Evolutionary conservation across 2,329 filamentous ascomycete genomes (phyloP).

Genomic region (Ascochyta fabae): DNA sequence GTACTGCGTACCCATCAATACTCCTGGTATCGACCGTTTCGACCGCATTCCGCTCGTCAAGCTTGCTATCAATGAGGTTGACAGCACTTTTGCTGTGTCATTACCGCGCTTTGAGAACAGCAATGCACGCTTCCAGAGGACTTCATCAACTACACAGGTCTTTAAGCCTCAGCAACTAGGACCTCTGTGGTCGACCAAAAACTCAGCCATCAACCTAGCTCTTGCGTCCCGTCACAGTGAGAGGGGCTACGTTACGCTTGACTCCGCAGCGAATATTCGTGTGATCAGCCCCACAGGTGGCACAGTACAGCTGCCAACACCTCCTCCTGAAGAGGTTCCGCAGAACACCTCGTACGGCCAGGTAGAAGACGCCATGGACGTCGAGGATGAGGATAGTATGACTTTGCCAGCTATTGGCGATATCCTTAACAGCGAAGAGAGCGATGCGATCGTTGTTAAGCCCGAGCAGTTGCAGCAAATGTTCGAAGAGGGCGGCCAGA

Average conservation of each 20-base stretch:
- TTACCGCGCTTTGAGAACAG: slow-evolving; percentile 46
- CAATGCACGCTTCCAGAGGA: slow-evolving; percentile 48
- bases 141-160: slow-evolving; percentile 62
- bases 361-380: slow-evolving; percentile 16
- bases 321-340: slow-evolving; percentile 43
- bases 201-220: slow-evolving; percentile 66
- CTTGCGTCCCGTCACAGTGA: slow-evolving; percentile 69
- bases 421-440: slow-evolving; percentile 45
- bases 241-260: slow-evolving; percentile 77
- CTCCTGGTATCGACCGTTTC: slow-evolving; percentile 38
- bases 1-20: slow-evolving; percentile 66
- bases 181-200: slow-evolving; percentile 64
- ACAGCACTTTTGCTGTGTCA: slow-evolving; percentile 53
- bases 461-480: slow-evolving; percentile 72
- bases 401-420: slow-evolving; percentile 16
- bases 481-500: slow-evolving; percentile 67
- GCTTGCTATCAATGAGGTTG: slow-evolving; percentile 72
- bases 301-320: slow-evolving; percentile 36
- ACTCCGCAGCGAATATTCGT: slow-evolving; percentile 76
- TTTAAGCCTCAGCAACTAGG: slow-evolving; percentile 68
- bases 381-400: slow-evolving; percentile 1
- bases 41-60: slow-evolving; percentile 57
- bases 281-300: slow-evolving; percentile 44
- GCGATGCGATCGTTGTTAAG: slow-evolving; percentile 66
- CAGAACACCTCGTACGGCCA: slow-evolving; percentile 27